Evolutionary conservation across 345 rosid genomes (phyloP), one percentile per base, ranked within the genome.

Genomic region (Corchorus olitorius): DNA sequence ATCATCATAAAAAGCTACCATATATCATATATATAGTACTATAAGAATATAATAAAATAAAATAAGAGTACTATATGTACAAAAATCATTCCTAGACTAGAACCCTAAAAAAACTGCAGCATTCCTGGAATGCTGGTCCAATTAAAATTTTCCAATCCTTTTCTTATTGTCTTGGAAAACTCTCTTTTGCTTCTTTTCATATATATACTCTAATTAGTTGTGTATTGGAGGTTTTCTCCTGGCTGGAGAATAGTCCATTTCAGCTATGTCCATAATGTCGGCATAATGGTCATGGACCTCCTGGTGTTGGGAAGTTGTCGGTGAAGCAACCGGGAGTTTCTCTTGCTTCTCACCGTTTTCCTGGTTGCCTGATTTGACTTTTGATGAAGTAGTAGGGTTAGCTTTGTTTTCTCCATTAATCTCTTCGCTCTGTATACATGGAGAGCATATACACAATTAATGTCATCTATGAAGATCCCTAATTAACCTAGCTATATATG

Each of bases 161-260:
- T 77, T 27, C 27, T 27, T 65, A 22, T 62, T 49, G 17, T 45
- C 34, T 46, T 7, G 46, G 17, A 39, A 73, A 62, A 17, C n/a
- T 50, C n/a, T 50, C 48, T 53, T 16, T 64, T 22, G 34, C 37
- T 64, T 50, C 67, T 12, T 62, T 19, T 56, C 69, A 27, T 22
- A 20, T 22, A 20, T 46, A 8, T 4, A 6, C 37, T 63, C 13
- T 34, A 8, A 2, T 79, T 71, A 87, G 78, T 88, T 88, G 75
- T 88, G 91, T 73, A 88, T 84, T 19, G 91, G 91, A 70, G 91
- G 80, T 78, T 82, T 85, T 77, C 87, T 82, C 58, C 62, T 84
- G 45, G 91, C 88, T 4, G 89, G 86, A 77, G 91, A 82, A 37
- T 88, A 88, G 66, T 88, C 91, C 88, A 86, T 86, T 69, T 77